phyloP scores from a whole-genome alignment of 441 rosid genomes.

The Adansonia madagascariensis region DNA sequence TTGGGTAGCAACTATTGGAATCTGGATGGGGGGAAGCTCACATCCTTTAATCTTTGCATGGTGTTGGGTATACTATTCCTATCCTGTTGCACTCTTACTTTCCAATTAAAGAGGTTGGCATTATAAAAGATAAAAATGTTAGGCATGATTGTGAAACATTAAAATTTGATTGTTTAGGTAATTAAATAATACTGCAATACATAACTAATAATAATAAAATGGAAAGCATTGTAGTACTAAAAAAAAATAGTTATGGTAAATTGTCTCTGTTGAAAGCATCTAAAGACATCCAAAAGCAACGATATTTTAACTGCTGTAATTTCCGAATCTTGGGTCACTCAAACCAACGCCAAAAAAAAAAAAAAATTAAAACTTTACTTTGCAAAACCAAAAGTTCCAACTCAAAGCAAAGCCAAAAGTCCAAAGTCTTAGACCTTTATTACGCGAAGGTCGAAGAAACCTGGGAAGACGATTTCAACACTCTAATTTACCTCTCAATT shows the following conservation, averaged over 20 bases:
- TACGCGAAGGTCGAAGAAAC: slow-evolving; percentile 7
- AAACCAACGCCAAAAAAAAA: no score
- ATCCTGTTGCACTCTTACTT: background rate
- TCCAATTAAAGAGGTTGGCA: slow-evolving; percentile 14
- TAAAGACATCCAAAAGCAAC: background rate
- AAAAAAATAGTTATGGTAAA: background rate
- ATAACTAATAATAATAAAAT: no score
- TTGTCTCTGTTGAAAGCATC: background rate
- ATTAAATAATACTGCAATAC: background rate
- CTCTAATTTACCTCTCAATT: background rate
- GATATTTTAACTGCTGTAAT: no score
- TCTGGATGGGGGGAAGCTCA: slow-evolving; percentile 19
- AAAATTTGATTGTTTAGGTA: no score
- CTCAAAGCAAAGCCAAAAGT: background rate
- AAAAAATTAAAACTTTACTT: no score
- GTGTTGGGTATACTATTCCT: slow-evolving; percentile 24
- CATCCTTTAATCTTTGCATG: slow-evolving; percentile 32
- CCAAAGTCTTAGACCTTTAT: background rate
- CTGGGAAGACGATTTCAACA: slow-evolving; percentile 36
- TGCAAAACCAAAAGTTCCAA: no score
- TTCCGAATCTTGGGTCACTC: no score
- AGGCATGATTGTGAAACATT: slow-evolving; percentile 29
- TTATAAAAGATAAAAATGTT: background rate
- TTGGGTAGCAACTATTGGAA: background rate
- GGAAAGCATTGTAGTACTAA: no score